Evolutionary conservation across 495 filamentous ascomycete species (phyloP).

Genomic region (Penicillium cinerascens): DNA sequence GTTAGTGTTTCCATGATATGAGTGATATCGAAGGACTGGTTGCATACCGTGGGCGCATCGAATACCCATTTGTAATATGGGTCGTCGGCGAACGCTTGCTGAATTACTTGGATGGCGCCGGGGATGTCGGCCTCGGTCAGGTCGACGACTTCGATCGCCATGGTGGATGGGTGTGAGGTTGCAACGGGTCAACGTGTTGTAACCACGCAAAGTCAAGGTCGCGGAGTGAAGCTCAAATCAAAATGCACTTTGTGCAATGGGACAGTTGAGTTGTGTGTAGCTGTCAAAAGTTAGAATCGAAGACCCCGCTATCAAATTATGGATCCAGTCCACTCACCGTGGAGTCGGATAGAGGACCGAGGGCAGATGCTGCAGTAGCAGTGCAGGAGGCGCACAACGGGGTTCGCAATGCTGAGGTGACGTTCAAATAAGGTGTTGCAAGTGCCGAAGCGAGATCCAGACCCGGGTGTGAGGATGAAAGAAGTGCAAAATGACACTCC

Average conservation of each 20-base stretch:
- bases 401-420: neutral
- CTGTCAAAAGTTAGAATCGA: neutral
- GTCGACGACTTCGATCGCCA: conserved; percentile 50
- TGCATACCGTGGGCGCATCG: conserved; percentile 46
- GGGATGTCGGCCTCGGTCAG: conserved; percentile 59
- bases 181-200: neutral
- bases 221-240: neutral
- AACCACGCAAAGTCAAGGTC: neutral
- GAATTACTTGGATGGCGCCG: conserved; percentile 52
- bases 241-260: neutral
- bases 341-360: neutral
- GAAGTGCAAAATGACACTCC: neutral
- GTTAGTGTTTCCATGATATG: conserved; percentile 11
- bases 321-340: neutral
- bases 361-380: neutral
- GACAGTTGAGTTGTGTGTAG: neutral
- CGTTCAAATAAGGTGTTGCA: conserved; percentile 3
- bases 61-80: conserved; percentile 65
- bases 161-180: conserved; percentile 16
- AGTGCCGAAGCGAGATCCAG: neutral
- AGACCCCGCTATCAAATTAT: neutral
- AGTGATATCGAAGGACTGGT: neutral
- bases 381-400: neutral
- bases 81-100: conserved; percentile 58
- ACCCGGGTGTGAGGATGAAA: neutral